Base-by-base conservation (phyloP, 495 filamentous ascomycete species). In the Podospora didyma region DNA sequence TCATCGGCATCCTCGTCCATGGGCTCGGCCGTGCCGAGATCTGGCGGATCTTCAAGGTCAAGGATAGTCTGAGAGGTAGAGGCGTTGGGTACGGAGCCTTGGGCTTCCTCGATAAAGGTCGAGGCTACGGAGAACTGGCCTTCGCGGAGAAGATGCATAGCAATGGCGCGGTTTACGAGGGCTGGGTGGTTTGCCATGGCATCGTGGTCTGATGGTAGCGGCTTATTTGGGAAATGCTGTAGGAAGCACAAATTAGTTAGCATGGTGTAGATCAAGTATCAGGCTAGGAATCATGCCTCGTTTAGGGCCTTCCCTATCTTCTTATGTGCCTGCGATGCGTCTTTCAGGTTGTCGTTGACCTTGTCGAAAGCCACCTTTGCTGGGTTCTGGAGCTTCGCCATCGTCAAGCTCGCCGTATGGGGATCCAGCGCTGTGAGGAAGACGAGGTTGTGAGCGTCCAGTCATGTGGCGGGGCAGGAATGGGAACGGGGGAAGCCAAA, bases 131-230 rank as follows among this genome's bases (percentile, higher is more conserved):
- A 76, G 69, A 98, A 97, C 67, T 96, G 88, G 35, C 94, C 94
- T 75, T 97, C 95, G 21, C 94, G 86, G 17, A 97, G 81, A 14
- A 98, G 78, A 69, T 98, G 94, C 92, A 98, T 96, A 2, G 89
- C 89, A 53, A 97, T 94, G 20, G 94, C 94, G 21, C 92, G 80
- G 68, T 97, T 93, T 62, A 97, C 89, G 10, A 96, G 80, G 35
- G 80, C 72, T 5, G 86, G 76, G 57, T 95, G 85, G 22, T 86
- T 80, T 5, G 83, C 85, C 61, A 96, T 82, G n/a, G 83, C 87
- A 69, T 96, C 91, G 66, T 89, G 86, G 42, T 92, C 89, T 46
- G 84, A 86, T 0, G 91, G 90, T 2, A 96, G 76, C 7, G 87
- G 79, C 62, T 87, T 87, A 61, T 85, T 76, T 69, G 89, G 89